These are phyloP conservation scores for Cucumis melo DNA, from an alignment of 306 rosid species.

Conservation along the genomic window DNA sequence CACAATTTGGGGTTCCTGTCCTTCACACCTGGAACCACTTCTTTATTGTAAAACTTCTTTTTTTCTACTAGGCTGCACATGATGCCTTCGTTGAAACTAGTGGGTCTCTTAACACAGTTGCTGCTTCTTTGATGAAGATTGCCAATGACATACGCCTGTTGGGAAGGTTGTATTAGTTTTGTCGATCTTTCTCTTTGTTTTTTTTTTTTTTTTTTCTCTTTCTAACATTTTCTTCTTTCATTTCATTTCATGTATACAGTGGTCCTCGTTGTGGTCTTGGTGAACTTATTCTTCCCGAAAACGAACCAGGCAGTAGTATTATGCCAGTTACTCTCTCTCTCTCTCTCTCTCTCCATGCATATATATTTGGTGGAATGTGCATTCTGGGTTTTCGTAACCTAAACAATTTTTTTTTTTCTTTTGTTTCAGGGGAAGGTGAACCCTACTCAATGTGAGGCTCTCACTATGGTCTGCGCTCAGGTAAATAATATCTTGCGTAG, in stretches of 20 bases:
- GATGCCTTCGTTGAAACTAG: constrained; percentile 92
- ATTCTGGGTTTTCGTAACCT: constrained; percentile 4
- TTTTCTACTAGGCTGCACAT: constrained; percentile 76
- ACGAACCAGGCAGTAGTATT: constrained; percentile 99
- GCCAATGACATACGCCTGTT: constrained; percentile 87
- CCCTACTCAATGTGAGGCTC: constrained; percentile 98
- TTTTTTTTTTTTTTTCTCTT: neutral
- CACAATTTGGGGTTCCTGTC: constrained; percentile 9
- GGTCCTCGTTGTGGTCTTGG: constrained; percentile 99
- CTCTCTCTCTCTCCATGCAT: neutral
- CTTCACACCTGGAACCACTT: constrained; percentile 8
- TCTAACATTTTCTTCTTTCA: constrained; percentile 7
- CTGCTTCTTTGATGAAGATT: constrained; percentile 84
- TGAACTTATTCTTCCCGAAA: constrained; percentile 97
- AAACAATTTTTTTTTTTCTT: constrained; percentile 2
- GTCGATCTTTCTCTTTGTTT: neutral
- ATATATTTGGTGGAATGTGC: neutral
- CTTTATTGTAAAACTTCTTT: constrained; percentile 10
- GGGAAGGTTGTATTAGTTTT: constrained; percentile 51
- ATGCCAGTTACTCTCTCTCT: constrained; percentile 66
- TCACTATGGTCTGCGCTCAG: constrained; percentile 99
- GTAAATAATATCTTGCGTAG: constrained; percentile 19
- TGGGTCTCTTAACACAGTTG: constrained; percentile 83
- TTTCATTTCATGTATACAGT: constrained; percentile 27
- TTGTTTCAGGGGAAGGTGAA: constrained; percentile 94